A percentile compares a stretch with the other conserved stretches of the same genome.
These are phyloP conservation scores for Murraya paniculata DNA, from an alignment of 345 rosid genomes.

Conservation along the genomic window DNA sequence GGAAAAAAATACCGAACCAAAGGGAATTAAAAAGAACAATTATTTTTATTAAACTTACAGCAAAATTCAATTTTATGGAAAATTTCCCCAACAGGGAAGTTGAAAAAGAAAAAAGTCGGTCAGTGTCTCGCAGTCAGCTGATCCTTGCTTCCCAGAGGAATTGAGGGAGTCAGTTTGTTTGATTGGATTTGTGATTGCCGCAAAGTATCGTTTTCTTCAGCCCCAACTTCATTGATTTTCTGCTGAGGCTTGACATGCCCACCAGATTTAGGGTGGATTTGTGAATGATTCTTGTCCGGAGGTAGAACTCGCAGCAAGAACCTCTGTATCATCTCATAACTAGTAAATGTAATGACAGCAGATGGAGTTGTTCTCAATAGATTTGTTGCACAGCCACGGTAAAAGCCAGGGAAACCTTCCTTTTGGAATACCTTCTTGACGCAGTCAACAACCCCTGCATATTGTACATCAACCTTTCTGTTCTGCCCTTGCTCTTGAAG, in stretches of 20 bases:
- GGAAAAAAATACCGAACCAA: background rate
- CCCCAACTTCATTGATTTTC: constrained; percentile 21
- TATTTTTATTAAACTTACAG: constrained; percentile 8
- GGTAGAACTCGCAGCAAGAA: constrained; percentile 42
- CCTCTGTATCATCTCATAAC: constrained; percentile 74
- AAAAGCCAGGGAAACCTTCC: constrained; percentile 72
- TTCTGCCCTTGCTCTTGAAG: constrained; percentile 94
- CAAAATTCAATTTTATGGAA: constrained; percentile 10
- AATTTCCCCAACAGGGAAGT: constrained; percentile 9
- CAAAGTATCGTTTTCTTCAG: constrained; percentile 8
- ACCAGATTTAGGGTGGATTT: constrained; percentile 22
- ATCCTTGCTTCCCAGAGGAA: constrained; percentile 36
- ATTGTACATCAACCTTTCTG: constrained; percentile 44
- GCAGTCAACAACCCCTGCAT: constrained; percentile 71
- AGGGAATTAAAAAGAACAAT: background rate
- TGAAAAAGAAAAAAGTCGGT: background rate
- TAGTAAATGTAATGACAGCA: constrained; percentile 79
- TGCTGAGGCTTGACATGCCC: constrained; percentile 19
- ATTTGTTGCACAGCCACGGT: constrained; percentile 86
- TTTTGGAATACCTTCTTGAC: constrained; percentile 64
- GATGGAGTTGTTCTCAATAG: constrained; percentile 81
- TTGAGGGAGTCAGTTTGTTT: constrained; percentile 31
- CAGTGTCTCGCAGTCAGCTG: constrained; percentile 26
- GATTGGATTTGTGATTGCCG: constrained; percentile 34
- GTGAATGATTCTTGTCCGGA: constrained; percentile 37